Evolutionary conservation across 352 stramenopile genomes (phyloP).

Genomic region (Phytopythium ostracodes): DNA sequence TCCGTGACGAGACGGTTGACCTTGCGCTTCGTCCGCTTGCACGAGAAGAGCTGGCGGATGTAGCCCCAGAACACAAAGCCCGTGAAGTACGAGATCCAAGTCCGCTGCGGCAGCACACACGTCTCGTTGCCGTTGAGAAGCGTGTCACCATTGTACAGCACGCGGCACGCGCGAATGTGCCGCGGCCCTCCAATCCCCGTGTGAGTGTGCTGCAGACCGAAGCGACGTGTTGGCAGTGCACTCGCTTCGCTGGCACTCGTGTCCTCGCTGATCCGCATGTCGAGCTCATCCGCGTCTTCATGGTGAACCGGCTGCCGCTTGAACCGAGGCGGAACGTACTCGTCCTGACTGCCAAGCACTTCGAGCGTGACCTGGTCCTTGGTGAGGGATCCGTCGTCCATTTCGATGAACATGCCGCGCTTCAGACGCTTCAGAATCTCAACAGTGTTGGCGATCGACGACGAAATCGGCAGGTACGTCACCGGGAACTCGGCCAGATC

Average conservation of each 20-base stretch:
- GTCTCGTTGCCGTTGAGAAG: slow-evolving; percentile 63
- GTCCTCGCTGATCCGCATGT: slow-evolving; percentile 41
- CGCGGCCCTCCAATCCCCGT: slow-evolving; percentile 28
- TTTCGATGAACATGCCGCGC: slow-evolving; percentile 54
- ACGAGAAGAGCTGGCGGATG: slow-evolving; percentile 34
- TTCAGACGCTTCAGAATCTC: slow-evolving; percentile 49
- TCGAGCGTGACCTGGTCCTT: slow-evolving; percentile 78
- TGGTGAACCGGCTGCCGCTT: slow-evolving; percentile 17
- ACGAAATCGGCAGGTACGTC: slow-evolving; percentile 66
- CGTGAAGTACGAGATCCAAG: slow-evolving; percentile 62
- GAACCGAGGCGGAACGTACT: slow-evolving; percentile 45
- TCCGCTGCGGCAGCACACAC: slow-evolving; percentile 47
- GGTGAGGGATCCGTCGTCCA: slow-evolving; percentile 74
- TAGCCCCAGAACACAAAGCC: slow-evolving; percentile 46
- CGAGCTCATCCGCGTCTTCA: slow-evolving; percentile 21
- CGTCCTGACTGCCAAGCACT: slow-evolving; percentile 55
- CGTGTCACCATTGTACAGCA: slow-evolving; percentile 72
- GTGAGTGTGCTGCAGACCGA: slow-evolving; percentile 56
- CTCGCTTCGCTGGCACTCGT: slow-evolving; percentile 17
- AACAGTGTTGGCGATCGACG: slow-evolving; percentile 41
- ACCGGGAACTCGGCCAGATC: slow-evolving; percentile 61
- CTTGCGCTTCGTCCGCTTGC: slow-evolving; percentile 38
- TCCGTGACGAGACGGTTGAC: slow-evolving; percentile 54
- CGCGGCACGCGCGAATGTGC: slow-evolving; percentile 69
- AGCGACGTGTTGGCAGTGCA: slow-evolving; percentile 9